Conservation (phyloP, 805 yeast species). For the Yarrowia yakushimensis region DNA sequence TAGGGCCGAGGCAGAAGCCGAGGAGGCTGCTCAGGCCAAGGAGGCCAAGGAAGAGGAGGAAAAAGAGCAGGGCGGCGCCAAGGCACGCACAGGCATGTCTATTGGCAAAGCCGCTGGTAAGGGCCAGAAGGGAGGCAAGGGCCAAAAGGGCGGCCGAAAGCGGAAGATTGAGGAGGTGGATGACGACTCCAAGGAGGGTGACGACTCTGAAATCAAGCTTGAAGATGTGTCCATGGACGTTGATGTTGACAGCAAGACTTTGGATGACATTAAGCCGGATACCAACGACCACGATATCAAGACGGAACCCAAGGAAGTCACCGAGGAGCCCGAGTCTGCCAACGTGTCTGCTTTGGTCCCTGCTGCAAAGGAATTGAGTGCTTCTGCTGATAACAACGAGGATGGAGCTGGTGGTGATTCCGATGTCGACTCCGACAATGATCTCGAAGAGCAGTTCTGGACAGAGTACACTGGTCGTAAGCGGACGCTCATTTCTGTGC, state of each 20-base stretch:
- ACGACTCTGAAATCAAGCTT: not conserved
- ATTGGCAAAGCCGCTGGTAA: constrained; percentile 29
- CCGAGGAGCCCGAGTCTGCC: not conserved
- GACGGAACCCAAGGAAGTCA: not conserved
- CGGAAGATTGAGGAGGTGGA: constrained; percentile 32
- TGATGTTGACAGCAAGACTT: not conserved
- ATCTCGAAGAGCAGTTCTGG: constrained; percentile 80
- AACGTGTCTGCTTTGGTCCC: not conserved
- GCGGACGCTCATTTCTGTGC: constrained; percentile 68
- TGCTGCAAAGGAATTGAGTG: not conserved
- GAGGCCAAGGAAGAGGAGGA: constrained; percentile 29
- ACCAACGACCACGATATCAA: not conserved
- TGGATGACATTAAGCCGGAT: not conserved
- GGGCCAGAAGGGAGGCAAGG: constrained; percentile 30
- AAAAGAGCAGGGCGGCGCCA: constrained; percentile 18
- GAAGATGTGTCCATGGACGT: constrained; percentile 6
- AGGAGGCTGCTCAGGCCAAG: constrained; percentile 32
- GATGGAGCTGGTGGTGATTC: constrained; percentile 28
- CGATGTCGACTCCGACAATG: constrained; percentile 41
- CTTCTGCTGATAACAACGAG: not conserved
- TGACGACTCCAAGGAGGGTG: constrained; percentile 23
- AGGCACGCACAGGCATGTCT: constrained; percentile 38
- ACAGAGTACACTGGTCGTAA: constrained; percentile 74
- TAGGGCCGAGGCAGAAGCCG: constrained; percentile 42
- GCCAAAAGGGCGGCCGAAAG: constrained; percentile 34